Percentiles rank a stretch among this genome's conserved stretches.
Conservation (phyloP, 768 basidiomycete species). For the Amanita jacksonii region DNA sequence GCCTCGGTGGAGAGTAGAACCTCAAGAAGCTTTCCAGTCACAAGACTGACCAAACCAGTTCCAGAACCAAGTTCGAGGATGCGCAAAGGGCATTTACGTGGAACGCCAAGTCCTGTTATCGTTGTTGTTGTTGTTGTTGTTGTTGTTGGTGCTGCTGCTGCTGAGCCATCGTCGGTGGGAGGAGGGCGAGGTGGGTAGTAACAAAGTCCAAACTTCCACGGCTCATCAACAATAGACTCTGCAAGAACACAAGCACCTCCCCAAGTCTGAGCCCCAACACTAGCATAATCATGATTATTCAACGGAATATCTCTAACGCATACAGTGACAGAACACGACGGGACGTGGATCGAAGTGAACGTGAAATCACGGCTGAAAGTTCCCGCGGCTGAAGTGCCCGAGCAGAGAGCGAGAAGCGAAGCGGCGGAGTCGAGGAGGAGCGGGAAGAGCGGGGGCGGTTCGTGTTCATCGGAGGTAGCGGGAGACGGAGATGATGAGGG, state of each 20-base stretch:
- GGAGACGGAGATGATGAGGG: no score
- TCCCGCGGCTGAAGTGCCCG: slow-evolving; percentile 58
- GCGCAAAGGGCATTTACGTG: slow-evolving; percentile 27
- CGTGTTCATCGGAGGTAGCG: no score
- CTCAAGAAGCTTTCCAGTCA: slow-evolving; percentile 37
- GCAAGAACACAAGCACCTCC: slow-evolving; percentile 76
- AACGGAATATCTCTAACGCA: slow-evolving; percentile 59
- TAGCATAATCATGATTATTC: slow-evolving; percentile 57
- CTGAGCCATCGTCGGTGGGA: no score
- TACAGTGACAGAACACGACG: slow-evolving; percentile 22
- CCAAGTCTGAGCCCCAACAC: slow-evolving; percentile 86
- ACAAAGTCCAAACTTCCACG: slow-evolving; percentile 38
- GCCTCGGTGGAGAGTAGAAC: slow-evolving; percentile 9
- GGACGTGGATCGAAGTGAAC: slow-evolving; percentile 22
- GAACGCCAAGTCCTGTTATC: no score
- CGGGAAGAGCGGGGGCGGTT: no score
- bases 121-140: no score
- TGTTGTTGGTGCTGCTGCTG: no score
- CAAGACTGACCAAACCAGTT: slow-evolving; percentile 71
- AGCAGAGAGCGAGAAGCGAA: slow-evolving; percentile 51
- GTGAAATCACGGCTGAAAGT: slow-evolving; percentile 40
- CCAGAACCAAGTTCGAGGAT: slow-evolving; percentile 80
- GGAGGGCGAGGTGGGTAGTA: no score
- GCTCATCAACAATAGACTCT: slow-evolving; percentile 55
- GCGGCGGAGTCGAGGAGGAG: slow-evolving; percentile 49